Conservation (phyloP, 129 eudicot genomes). For the Flaveria bidentis region DNA sequence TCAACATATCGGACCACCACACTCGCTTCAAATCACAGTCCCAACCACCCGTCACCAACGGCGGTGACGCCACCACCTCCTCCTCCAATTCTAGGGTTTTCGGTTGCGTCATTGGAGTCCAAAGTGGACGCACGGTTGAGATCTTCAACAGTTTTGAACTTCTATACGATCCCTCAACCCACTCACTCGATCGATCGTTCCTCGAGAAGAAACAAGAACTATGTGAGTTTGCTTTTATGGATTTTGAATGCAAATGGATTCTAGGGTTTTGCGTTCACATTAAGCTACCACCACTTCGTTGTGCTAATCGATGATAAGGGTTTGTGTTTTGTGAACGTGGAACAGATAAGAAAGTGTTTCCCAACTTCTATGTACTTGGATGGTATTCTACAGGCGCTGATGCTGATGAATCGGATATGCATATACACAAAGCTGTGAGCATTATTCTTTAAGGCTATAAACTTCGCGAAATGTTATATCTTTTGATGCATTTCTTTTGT, state of each 20-base stretch:
- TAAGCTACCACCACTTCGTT: neutral
- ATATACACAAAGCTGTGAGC: conserved; percentile 88
- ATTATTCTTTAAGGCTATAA: neutral
- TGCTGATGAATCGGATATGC: conserved; percentile 92
- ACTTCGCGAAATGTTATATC: neutral
- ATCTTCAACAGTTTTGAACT: conserved; percentile 95
- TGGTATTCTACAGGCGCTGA: conserved; percentile 98
- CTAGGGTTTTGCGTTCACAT: conserved; percentile 21
- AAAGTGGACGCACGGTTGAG: conserved; percentile 92
- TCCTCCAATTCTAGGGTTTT: conserved; percentile 53
- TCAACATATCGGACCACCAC: conserved; percentile 90
- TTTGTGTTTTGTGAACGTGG: conserved; percentile 19
- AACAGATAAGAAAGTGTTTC: conserved; percentile 94
- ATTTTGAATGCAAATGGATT: neutral
- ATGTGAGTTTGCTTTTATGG: conserved; percentile 48
- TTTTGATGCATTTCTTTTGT: conserved; percentile 1
- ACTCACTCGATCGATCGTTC: conserved; percentile 83
- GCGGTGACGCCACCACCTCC: conserved; percentile 36
- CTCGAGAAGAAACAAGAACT: conserved; percentile 92
- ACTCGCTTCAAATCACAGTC: conserved; percentile 83
- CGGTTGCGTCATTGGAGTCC: conserved; percentile 92
- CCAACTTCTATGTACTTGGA: conserved; percentile 85
- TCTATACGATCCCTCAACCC: conserved; percentile 56
- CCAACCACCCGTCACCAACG: conserved; percentile 44
- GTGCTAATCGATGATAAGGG: neutral